These are phyloP conservation scores for Talaromyces sp. DNA, from an alignment of 2,329 filamentous ascomycete genomes.

Conservation along the genomic window DNA sequence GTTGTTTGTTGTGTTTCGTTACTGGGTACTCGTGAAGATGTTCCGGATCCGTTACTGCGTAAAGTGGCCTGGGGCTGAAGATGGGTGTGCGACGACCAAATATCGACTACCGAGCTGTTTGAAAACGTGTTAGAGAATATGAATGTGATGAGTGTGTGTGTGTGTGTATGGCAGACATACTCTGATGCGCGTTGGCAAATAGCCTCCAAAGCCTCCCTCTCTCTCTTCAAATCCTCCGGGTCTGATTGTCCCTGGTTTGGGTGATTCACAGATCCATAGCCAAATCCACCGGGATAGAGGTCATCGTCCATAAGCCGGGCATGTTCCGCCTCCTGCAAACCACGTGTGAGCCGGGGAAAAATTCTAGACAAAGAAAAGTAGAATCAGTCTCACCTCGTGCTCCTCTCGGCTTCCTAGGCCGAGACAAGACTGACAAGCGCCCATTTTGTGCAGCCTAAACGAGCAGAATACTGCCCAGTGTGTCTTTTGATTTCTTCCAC, in stretches of 20 bases:
- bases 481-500: not conserved
- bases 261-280: constrained; percentile 38
- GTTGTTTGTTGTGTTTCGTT: constrained; percentile 15
- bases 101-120: constrained; percentile 39
- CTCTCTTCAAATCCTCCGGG: constrained; percentile 38
- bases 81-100: constrained; percentile 41
- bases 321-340: constrained; percentile 33
- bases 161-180: constrained; percentile 19
- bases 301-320: constrained; percentile 43
- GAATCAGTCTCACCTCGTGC: constrained; percentile 27
- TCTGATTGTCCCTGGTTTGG: constrained; percentile 35
- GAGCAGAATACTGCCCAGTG: no score
- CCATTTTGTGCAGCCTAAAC: constrained; percentile 29
- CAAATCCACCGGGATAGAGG: constrained; percentile 40
- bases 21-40: constrained; percentile 20
- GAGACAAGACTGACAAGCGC: constrained; percentile 42
- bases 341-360: not conserved
- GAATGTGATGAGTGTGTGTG: not conserved
- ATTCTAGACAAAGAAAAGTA: no score
- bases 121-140: not conserved
- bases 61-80: constrained; percentile 35
- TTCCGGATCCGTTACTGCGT: constrained; percentile 24
- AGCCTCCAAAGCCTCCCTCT: constrained; percentile 42
- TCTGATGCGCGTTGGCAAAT: constrained; percentile 46
- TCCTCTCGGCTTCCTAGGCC: constrained; percentile 33